A percentile compares a stretch with the other conserved stretches of the same genome.
These are phyloP conservation scores for Taiozyma sp. DNA, from an alignment of 1,139 yeast species.

Conservation along the genomic window DNA sequence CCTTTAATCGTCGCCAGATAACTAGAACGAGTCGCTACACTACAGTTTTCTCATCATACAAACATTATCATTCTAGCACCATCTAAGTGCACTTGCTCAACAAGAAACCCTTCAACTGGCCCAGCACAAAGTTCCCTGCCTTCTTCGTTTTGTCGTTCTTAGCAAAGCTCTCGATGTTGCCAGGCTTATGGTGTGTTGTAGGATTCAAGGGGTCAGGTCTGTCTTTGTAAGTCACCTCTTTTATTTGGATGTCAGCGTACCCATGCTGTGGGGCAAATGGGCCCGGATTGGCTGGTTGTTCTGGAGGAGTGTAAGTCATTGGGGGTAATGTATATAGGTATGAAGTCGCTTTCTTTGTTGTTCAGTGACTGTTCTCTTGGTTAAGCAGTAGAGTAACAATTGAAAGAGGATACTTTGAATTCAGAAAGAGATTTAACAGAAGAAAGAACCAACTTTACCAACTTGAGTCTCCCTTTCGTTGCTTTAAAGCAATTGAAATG, in stretches of 20 bases:
- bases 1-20: no score
- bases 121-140: constrained; percentile 17
- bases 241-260: constrained; percentile 10
- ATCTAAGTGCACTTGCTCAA: constrained; percentile 9
- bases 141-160: constrained; percentile 21
- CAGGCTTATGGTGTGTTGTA: constrained; percentile 9
- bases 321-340: no score
- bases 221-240: constrained; percentile 12
- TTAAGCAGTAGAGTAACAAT: no score
- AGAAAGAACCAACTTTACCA: neutral
- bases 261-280: constrained; percentile 19
- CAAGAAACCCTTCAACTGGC: constrained; percentile 13
- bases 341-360: no score
- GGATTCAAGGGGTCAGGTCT: constrained; percentile 17
- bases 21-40: neutral
- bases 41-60: neutral
- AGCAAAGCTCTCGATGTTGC: constrained; percentile 14
- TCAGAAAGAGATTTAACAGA: no score
- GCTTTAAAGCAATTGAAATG: no score
- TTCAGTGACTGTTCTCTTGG: no score
- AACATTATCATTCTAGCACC: neutral
- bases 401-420: no score
- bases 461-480: neutral
- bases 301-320: constrained; percentile 12
- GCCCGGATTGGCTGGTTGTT: constrained; percentile 18